Evolutionary conservation across 306 rosid genomes (phyloP).

Genomic region (Trifolium repens): DNA sequence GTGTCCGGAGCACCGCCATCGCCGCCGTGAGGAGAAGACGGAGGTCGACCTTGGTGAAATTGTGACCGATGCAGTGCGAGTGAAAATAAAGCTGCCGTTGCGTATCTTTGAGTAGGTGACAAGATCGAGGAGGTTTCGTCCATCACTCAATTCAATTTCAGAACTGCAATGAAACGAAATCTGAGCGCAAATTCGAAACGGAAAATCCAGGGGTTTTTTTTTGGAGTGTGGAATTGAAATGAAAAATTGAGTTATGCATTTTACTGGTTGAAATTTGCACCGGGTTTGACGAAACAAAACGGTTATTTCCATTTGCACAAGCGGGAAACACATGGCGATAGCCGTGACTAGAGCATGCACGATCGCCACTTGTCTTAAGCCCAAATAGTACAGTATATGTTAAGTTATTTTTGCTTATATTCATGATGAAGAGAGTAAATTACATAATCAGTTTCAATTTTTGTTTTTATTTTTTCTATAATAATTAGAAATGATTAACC

Average conservation of each 20-base stretch:
- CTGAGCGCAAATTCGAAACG: background rate
- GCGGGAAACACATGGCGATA: conserved; percentile 42
- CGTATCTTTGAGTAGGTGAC: conserved; percentile 49
- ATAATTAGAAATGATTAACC: too few species aligned
- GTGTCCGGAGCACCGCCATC: background rate
- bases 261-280: conserved; percentile 43
- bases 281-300: conserved; percentile 33
- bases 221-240: background rate
- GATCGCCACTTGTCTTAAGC: background rate
- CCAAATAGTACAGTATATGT: too few species aligned
- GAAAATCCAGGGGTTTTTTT: conserved; percentile 1
- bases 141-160: conserved; percentile 31
- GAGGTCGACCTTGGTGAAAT: conserved; percentile 42
- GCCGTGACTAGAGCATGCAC: conserved; percentile 28
- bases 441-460: too few species aligned
- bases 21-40: conserved; percentile 6
- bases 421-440: too few species aligned
- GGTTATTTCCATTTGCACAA: conserved; percentile 39
- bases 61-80: conserved; percentile 64
- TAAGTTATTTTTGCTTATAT: too few species aligned
- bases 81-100: conserved; percentile 58
- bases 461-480: too few species aligned
- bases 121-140: conserved; percentile 51
- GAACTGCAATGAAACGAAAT: conserved; percentile 5
- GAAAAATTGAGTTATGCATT: background rate